Conservation (phyloP, 2,329 filamentous ascomycete genomes). For the Fusarium goolgardi region DNA sequence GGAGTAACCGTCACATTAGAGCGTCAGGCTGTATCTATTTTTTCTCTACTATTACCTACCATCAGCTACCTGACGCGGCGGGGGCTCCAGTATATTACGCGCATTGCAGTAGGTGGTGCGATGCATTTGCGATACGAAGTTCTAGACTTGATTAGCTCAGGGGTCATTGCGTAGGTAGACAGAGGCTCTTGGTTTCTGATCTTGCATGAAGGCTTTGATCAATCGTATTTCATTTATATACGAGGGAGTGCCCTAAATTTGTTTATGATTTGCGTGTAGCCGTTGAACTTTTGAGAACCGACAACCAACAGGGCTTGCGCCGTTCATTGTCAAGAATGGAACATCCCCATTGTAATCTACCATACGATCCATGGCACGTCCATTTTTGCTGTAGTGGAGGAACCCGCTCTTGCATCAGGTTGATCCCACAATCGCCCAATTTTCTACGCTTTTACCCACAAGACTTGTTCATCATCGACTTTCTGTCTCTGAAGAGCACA, state of each 20-base stretch:
- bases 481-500: not conserved
- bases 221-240: not conserved
- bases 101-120: constrained; percentile 13
- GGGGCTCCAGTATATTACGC: constrained; percentile 23
- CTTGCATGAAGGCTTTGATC: constrained; percentile 2
- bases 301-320: not conserved
- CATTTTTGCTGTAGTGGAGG: constrained; percentile 20
- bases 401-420: constrained; percentile 5
- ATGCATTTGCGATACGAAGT: constrained; percentile 18
- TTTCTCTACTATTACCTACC: not conserved
- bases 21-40: constrained; percentile 35
- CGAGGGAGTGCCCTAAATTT: not conserved
- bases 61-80: constrained; percentile 1
- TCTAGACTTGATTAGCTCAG: constrained; percentile 11
- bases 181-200: not conserved
- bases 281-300: constrained; percentile 2
- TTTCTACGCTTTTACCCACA: constrained; percentile 6
- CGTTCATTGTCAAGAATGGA: constrained; percentile 25
- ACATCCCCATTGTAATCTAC: constrained; percentile 13
- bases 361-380: constrained; percentile 19
- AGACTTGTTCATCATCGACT: constrained; percentile 18
- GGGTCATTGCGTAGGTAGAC: constrained; percentile 4
- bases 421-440: constrained; percentile 11
- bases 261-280: not conserved
- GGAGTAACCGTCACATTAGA: constrained; percentile 17